phyloP scores from a whole-genome alignment of 805 yeast genomes.

The Starmerella kuoi region DNA sequence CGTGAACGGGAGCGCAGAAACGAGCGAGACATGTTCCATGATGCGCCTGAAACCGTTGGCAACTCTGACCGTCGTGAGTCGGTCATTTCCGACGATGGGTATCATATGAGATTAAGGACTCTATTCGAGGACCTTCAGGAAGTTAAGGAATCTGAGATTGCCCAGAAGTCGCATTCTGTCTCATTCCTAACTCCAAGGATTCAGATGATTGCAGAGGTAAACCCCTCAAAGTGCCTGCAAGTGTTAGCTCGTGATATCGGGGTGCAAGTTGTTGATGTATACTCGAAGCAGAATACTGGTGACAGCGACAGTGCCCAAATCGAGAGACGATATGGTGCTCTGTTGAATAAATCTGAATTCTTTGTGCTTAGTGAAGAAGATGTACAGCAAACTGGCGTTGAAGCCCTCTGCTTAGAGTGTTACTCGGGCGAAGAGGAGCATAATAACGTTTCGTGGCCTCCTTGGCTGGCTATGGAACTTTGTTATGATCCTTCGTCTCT shows the following conservation, averaged over 20 bases:
- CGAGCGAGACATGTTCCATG: no score
- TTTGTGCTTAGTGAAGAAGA: slow-evolving; percentile 51
- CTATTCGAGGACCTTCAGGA: slow-evolving; percentile 35
- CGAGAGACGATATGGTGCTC: slow-evolving; percentile 58
- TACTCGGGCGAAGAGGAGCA: slow-evolving; percentile 47
- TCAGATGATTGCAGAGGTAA: slow-evolving; percentile 46
- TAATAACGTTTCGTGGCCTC: slow-evolving; percentile 54
- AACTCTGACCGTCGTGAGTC: not conserved
- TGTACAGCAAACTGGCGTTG: slow-evolving; percentile 48
- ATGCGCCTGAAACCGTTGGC: not conserved
- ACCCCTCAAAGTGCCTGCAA: slow-evolving; percentile 47
- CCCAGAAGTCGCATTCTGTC: slow-evolving; percentile 45
- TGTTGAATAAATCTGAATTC: slow-evolving; percentile 59
- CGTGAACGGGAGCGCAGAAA: not conserved
- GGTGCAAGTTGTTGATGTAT: slow-evolving; percentile 53
- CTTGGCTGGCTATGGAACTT: slow-evolving; percentile 70
- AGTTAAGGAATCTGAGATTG: slow-evolving; percentile 30
- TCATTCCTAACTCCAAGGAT: slow-evolving; percentile 72
- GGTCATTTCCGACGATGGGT: not conserved
- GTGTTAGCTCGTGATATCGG: slow-evolving; percentile 66
- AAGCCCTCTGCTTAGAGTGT: slow-evolving; percentile 31
- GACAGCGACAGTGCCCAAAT: slow-evolving; percentile 37
- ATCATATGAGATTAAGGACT: slow-evolving; percentile 7
- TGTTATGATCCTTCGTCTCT: slow-evolving; percentile 44
- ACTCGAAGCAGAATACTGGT: slow-evolving; percentile 31